These are phyloP conservation scores for Mycena rosella DNA, from an alignment of 768 basidiomycete genomes.

Conservation along the genomic window DNA sequence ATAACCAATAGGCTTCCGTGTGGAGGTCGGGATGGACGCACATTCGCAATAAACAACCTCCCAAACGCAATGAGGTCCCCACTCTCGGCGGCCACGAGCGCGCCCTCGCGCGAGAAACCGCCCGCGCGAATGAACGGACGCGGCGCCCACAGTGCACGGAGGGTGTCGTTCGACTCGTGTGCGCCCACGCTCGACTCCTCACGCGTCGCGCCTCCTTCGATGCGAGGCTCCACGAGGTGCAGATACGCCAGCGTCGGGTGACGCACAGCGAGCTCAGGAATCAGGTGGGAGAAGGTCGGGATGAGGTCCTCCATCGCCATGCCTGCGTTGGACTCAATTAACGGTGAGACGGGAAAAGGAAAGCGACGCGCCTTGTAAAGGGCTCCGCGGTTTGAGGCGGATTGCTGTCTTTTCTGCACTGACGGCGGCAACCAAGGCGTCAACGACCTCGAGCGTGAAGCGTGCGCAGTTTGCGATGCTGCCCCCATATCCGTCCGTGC, in stretches of 20 bases:
- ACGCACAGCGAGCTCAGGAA: neutral
- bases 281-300: neutral
- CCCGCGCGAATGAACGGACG: neutral
- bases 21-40: no score
- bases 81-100: neutral
- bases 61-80: constrained; percentile 1
- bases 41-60: neutral
- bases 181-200: neutral
- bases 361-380: no score
- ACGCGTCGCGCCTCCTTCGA: neutral
- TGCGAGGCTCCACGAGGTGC: constrained; percentile 5
- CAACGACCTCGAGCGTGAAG: no score
- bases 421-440: no score
- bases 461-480: no score
- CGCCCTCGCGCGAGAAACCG: neutral
- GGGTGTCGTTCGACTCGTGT: neutral
- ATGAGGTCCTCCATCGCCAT: neutral
- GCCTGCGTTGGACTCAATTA: neutral
- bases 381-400: no score
- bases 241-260: neutral
- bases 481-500: no score
- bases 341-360: no score
- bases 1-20: no score
- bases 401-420: no score
- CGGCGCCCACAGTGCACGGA: neutral